Conservation (phyloP, 768 basidiomycete genomes). For the Fomitopsis pulvina region DNA sequence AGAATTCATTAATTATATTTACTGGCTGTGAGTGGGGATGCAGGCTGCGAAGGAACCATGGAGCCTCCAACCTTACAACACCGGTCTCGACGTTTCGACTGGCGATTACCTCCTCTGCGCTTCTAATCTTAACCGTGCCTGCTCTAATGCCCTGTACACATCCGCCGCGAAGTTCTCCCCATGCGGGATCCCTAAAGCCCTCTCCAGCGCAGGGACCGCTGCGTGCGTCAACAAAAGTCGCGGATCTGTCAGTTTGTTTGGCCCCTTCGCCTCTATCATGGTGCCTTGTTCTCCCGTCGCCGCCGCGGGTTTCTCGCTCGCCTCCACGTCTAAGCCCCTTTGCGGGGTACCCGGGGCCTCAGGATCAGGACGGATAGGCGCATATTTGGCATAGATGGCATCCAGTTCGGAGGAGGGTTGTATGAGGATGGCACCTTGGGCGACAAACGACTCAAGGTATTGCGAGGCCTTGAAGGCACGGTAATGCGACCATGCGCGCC, state of each 20-base stretch:
- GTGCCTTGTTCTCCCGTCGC: background rate
- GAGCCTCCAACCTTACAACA: too few relatives aligned
- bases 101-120: background rate
- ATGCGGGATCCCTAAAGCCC: constrained; percentile 38
- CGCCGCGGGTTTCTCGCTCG: constrained; percentile 1
- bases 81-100: too few relatives aligned
- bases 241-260: constrained; percentile 13
- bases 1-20: too few relatives aligned
- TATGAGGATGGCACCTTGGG: constrained; percentile 49
- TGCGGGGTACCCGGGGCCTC: background rate
- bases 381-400: constrained; percentile 38
- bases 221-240: constrained; percentile 43
- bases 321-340: background rate
- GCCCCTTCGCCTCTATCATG: background rate
- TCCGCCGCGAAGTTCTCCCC: constrained; percentile 36
- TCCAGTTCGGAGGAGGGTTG: constrained; percentile 50
- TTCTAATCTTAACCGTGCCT: constrained; percentile 33
- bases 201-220: constrained; percentile 46
- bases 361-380: constrained; percentile 15
- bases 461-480: constrained; percentile 69
- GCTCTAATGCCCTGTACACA: constrained; percentile 60
- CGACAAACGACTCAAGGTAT: constrained; percentile 57
- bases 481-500: constrained; percentile 84
- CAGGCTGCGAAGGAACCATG: too few relatives aligned
- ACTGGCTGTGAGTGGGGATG: too few relatives aligned